Conservation (phyloP, 106 monocot species). For the Acorus calamus region DNA sequence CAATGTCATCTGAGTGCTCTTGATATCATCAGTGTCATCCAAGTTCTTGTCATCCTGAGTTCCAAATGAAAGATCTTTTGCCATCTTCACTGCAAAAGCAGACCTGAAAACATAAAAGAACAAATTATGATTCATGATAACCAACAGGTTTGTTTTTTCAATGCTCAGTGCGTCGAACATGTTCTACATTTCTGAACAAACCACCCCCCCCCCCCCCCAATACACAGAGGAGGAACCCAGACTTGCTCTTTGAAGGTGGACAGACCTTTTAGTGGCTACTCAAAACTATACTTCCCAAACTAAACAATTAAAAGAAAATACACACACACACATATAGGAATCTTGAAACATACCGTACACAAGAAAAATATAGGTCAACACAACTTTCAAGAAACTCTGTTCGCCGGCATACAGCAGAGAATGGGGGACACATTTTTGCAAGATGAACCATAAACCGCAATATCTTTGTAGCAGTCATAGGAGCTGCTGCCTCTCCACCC, state of each 20-base stretch:
- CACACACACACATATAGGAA: background rate
- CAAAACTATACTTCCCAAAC: background rate
- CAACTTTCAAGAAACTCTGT: conserved; percentile 89
- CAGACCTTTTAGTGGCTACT: background rate
- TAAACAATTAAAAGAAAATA: background rate
- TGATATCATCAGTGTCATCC: conserved; percentile 51
- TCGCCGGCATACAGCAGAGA: conserved; percentile 80
- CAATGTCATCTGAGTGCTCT: conserved; percentile 43
- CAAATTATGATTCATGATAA: background rate
- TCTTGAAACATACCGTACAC: conserved; percentile 59
- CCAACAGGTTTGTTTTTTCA: no score
- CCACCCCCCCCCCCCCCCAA: background rate
- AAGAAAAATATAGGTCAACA: conserved; percentile 97
- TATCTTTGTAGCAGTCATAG: conserved; percentile 70
- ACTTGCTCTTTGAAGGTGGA: background rate
- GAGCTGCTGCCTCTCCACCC: conserved; percentile 95
- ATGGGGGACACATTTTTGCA: conserved; percentile 85
- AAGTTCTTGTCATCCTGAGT: conserved; percentile 38
- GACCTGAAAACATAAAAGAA: conserved; percentile 33
- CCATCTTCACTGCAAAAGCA: conserved; percentile 71
- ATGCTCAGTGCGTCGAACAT: no score
- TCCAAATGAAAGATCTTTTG: conserved; percentile 52
- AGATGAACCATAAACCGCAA: conserved; percentile 94
- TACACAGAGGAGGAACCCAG: background rate
- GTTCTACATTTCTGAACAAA: no score